Base-by-base conservation (phyloP, 371 early-diverging fungal genomes). In the Synchytrium microbalum region DNA sequence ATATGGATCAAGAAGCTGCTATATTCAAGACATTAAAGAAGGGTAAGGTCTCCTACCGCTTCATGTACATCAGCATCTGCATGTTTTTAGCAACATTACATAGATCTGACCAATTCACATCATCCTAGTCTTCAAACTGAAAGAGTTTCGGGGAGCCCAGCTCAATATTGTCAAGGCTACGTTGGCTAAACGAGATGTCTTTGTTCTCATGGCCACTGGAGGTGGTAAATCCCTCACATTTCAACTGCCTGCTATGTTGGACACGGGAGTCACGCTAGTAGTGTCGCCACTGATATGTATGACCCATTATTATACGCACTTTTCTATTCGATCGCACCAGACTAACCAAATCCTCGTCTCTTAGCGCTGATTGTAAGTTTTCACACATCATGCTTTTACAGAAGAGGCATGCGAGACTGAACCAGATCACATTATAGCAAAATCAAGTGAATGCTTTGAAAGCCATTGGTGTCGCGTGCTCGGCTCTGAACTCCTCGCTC, bases 131-230 rank as follows among this genome's bases (percentile, higher is more conserved):
- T 78, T 78, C 62, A 60, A 64, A 38, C 64, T 73, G 19, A 24
- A 30, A 13, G 32, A 53, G 3, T 79, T 79, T 61, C 67, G 80
- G 1, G 72, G 72, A 2, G 58, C 66, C 27, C 80, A 79, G 60
- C 59, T 64, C 30, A 60, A 61, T 19, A 71, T 76, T 38, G 68
- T 79, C 33, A n/a, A 62, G 28, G 25, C 69, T 1, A 68, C 69
- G 2, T 25, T 79, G 53, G 54, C 56, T 66, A 67, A 67, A 2
- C 23, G 63, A 13, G 73, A 75, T 57, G 31, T 55, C 3, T 33
- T 75, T 30, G 72, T 75, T 2, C 69, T 75, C 25, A 75, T 75
- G 77, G 76, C 73, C 1, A 79, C 79, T 46, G 75, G 79, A 16
- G 79, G 75, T 5, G 79, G 79, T 13, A 79, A 79, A 58, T 70